Base-by-base conservation (phyloP, 2,329 filamentous ascomycete genomes). In the Verticillium isaacii region DNA sequence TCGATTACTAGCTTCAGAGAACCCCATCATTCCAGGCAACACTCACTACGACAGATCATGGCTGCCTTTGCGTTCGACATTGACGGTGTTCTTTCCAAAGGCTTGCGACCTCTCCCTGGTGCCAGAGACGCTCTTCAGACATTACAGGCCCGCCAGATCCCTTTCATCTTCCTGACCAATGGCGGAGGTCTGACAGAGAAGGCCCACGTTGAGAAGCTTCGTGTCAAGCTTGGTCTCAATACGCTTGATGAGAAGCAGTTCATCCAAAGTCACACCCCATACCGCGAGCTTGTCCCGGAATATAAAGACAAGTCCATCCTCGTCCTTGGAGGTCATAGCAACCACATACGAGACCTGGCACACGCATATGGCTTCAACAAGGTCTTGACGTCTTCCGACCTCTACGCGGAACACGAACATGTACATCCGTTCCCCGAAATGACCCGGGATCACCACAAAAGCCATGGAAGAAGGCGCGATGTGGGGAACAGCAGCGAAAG, bases 261-360 rank as follows among this genome's bases (percentile, higher is more conserved):
- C 65, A 81, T 93, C 12, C 90, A 93, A 71, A 89, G 86, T 29
- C 90, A 93, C 73, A 92, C 89, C 0, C 90, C 90, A 0, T 91
- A 90, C 69, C 82, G 81, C 34, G 81, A 85, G 60, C 74, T 89
- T 59, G 81, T 85, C 2, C 61, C 65, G 0, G 34, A 67, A 23
- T 79, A 85, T 58, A 77, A 82, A 23, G 79, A 83, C 57, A 80
- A 82, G 67, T 79, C 77, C 50, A 75, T 87, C 32, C 70, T 87
- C 19, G 81, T 82, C 0, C 75, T 84, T 8, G 85, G 85, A 9
- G 85, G 84, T 2, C 76, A 81, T 5, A 69, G 68, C 5, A 60
- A 72, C 14, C 62, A 71, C 17, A 70, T 74, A 52, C 69, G 71
- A 12, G 19, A 72, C 0, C 54, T 75, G 9, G 72, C 73, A 0